phyloP scores from a whole-genome alignment of 495 filamentous ascomycete species.

The Neurospora sp. region DNA sequence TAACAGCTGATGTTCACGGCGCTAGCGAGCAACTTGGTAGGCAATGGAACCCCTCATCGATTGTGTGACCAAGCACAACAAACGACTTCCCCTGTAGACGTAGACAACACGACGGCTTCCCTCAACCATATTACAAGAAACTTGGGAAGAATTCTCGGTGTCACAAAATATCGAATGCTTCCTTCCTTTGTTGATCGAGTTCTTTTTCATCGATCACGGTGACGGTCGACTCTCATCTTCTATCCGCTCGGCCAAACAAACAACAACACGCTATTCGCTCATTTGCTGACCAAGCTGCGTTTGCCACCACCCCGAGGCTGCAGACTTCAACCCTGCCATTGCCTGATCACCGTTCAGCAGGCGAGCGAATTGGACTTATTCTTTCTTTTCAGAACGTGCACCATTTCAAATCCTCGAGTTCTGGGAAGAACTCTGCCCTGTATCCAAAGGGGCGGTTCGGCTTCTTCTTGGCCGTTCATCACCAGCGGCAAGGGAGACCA shows the following conservation, averaged over 20 bases:
- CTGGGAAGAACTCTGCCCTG: not conserved
- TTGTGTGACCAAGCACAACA: not conserved
- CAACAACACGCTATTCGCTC: not conserved
- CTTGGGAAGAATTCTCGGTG: not conserved
- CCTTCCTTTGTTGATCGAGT: not conserved
- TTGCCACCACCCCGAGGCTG: not conserved
- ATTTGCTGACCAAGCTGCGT: not conserved
- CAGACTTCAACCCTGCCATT: not conserved
- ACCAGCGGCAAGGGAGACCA: not conserved
- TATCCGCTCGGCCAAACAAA: not conserved
- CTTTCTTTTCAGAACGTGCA: not conserved
- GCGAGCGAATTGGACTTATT: not conserved
- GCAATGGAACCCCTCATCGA: not conserved
- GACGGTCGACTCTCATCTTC: not conserved
- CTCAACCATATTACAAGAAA: not conserved
- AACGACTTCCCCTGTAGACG: not conserved
- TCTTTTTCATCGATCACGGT: not conserved
- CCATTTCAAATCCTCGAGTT: not conserved
- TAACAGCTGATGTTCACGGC: not conserved
- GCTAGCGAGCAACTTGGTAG: not conserved
- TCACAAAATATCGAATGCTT: not conserved
- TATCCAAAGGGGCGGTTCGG: not conserved
- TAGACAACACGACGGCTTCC: not conserved
- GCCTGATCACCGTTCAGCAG: not conserved
- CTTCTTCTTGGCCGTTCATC: not conserved